Base-by-base conservation (phyloP, 2,329 filamentous ascomycete species). In the Rutstroemia sp. region DNA sequence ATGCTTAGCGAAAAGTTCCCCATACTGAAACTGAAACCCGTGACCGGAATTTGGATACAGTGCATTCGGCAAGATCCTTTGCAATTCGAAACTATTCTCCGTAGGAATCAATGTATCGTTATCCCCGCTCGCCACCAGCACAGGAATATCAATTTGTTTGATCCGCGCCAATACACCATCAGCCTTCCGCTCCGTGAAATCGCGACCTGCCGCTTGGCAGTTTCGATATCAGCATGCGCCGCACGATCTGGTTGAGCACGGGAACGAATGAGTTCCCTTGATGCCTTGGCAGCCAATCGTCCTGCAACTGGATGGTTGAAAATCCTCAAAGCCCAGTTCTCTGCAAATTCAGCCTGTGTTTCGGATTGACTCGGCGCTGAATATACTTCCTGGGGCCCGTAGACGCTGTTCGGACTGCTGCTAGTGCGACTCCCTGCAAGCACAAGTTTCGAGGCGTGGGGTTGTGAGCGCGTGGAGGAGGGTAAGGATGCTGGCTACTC, bases 71-170 rank as follows among this genome's bases (percentile, higher is more conserved):
- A 58, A 52, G n/a, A 37, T 54, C 45, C 54, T 38, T 16, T 34
- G 30, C 30, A 14, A 34, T 12, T 10, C 30, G 30, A 34, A 34
- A 34, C 30, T 34, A 12, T 7, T 39, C 12, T 38, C 42, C 14
- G 63, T 65, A 12, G 60, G 62, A 48, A 62, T 57, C 25, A 66
- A 25, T 2, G 56, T 30, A 45, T 65, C 59, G 42, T 60, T 54
- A 37, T 63, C 57, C 3, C 63, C 62, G 56, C 64, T 71, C 6
- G 65, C 66, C 12, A 70, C 59, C 23, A 71, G 58, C 1, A 69
- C 64, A 2, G 67, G 66, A 59, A 68, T 67, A 12, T 53, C 62
- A 44, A 70, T 49, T 41, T 70, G 63, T 5, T 56, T 44, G 3
- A 71, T 58, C 12, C 68, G 58, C n/a, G 65, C 58, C 49, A 59